Evolutionary conservation across 2,329 filamentous ascomycete genomes (phyloP), one percentile per base, ranked within the genome.

Genomic region (Alternaria angustiovoidea): DNA sequence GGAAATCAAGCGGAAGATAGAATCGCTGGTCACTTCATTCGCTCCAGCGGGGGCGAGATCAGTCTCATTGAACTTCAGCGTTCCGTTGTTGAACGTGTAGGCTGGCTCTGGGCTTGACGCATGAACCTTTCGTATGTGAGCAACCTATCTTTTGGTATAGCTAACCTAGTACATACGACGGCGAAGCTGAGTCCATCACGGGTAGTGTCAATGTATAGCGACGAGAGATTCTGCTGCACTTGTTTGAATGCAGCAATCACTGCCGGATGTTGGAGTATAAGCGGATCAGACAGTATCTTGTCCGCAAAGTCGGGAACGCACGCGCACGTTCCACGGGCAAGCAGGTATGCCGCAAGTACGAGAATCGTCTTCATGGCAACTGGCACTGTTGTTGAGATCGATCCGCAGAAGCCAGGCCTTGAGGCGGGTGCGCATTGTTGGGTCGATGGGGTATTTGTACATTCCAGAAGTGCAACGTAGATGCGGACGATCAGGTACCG

Each of bases 1-100:
- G 0, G 75, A 77, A 7, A 65, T 68, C 26, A 75, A 53, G 16
- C 73, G 71, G 34, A 75, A 75, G 16, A 75, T 68, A 9, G 74
- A 75, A 28, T 75, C 66, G 58, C 68, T 72, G 9, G 69, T 71
- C 2, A 76, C 60, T 12, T 51, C 2, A 9, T 70, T 71, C 1
- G 58, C 43, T 5, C 42, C 38, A 1, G 38, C 11, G 1, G 53
- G 14, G 20, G 57, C 34, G 0, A 54, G 4, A 20, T 28, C 48
- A 3, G 71, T 74, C 32, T 76, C 73, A 43, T 76, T 76, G 51
- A 68, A 67, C 26, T 75, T 76, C n/a, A 75, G 61, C 2, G 49
- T 57, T 11, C 74, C 74, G 48, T 71, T 66, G 46, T 75, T 75
- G 49, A 75, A 75, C 3, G 67, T 59, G 34, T 62, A 73, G 1